These are phyloP conservation scores for Picea abies DNA, from an alignment of 83 land plant species.

Conservation along the genomic window DNA sequence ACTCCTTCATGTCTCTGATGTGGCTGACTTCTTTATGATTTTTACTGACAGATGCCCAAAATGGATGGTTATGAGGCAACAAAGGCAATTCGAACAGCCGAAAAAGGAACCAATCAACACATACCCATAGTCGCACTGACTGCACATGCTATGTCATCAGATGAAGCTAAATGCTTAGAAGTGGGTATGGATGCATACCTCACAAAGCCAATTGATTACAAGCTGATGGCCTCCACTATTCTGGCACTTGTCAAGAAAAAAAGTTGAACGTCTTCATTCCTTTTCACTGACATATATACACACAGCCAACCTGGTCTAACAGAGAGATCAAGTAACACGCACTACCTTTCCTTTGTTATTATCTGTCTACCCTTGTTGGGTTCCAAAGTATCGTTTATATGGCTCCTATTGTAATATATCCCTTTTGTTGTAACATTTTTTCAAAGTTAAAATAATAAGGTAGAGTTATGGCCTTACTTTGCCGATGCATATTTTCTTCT, in stretches of 20 bases:
- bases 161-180: slow-evolving; percentile 81
- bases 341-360: background rate
- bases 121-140: slow-evolving; percentile 91
- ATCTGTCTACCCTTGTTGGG: background rate
- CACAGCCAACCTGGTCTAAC: background rate
- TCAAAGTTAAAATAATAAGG: background rate
- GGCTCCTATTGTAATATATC: background rate
- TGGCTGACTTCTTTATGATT: background rate
- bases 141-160: slow-evolving; percentile 91
- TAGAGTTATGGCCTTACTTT: background rate
- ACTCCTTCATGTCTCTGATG: background rate
- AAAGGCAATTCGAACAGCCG: slow-evolving; percentile 65
- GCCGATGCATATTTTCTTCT: background rate
- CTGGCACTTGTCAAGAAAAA: slow-evolving; percentile 53
- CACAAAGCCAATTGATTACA: slow-evolving; percentile 86
- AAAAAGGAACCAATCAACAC: slow-evolving; percentile 52
- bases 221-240: slow-evolving; percentile 78
- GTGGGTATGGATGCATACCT: slow-evolving; percentile 96
- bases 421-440: background rate
- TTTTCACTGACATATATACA: background rate
- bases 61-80: slow-evolving; percentile 95
- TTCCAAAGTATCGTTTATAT: too few species aligned
- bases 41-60: slow-evolving; percentile 72
- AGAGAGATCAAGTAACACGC: background rate
- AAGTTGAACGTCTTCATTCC: background rate